Conservation (phyloP, 495 filamentous ascomycete species). For the Elasticomyces elasticus region DNA sequence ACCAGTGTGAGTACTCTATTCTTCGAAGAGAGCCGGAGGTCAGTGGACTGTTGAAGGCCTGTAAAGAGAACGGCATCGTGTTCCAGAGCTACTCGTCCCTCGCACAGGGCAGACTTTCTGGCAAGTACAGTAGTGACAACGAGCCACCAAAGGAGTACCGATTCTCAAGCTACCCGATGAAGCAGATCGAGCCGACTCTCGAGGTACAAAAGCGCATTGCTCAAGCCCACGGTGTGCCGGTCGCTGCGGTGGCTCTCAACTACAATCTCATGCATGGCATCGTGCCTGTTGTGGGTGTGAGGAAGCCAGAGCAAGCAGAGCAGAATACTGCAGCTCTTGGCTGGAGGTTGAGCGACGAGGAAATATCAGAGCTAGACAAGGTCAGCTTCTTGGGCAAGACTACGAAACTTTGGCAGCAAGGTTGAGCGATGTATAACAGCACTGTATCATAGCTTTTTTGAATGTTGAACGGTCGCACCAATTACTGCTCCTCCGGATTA, state of each 20-base stretch:
- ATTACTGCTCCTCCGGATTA: too few relatives aligned
- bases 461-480: too few relatives aligned
- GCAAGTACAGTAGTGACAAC: conserved; percentile 17
- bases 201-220: conserved; percentile 27
- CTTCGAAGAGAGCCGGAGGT: conserved; percentile 20
- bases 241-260: conserved; percentile 36
- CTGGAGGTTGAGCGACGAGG: conserved; percentile 20
- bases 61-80: conserved; percentile 21
- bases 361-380: conserved; percentile 19
- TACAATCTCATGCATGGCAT: conserved; percentile 32
- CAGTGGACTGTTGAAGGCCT: conserved; percentile 13
- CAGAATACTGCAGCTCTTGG: conserved; percentile 19
- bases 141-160: conserved; percentile 20
- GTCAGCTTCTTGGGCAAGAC: conserved; percentile 20
- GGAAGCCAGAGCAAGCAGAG: conserved; percentile 19
- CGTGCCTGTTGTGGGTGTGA: conserved; percentile 19
- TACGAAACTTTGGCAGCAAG: conserved; percentile 17
- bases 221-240: conserved; percentile 21
- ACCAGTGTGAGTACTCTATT: conserved; percentile 22
- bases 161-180: conserved; percentile 28
- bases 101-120: conserved; percentile 19
- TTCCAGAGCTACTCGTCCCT: conserved; percentile 22
- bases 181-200: conserved; percentile 33
- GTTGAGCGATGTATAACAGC: too few relatives aligned
- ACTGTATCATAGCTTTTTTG: too few relatives aligned